Evolutionary conservation across 2,329 filamentous ascomycete genomes (phyloP).

Genomic region (Leptographium radiaticola): DNA sequence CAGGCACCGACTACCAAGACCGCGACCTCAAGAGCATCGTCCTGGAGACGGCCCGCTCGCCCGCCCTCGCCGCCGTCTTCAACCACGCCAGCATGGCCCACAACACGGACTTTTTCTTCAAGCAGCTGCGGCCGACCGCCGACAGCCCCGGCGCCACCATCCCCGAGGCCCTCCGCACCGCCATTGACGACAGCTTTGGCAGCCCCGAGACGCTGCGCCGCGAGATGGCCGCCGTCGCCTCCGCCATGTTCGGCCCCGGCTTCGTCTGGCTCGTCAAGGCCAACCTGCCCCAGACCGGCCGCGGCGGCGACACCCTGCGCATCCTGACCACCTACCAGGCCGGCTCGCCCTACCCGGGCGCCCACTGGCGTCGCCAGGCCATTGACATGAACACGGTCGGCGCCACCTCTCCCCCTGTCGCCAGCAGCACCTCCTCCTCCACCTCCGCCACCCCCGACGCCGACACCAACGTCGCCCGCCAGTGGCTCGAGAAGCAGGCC

Average conservation of each 20-base stretch:
- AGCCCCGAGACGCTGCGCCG: conserved; percentile 69
- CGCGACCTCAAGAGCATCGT: conserved; percentile 52
- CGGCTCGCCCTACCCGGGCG: conserved; percentile 74
- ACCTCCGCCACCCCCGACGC: conserved; percentile 10
- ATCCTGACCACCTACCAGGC: conserved; percentile 85
- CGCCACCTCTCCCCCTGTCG: conserved; percentile 15
- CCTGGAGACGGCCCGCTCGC: conserved; percentile 65
- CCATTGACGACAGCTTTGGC: conserved; percentile 61
- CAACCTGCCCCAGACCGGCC: conserved; percentile 9
- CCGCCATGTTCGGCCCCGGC: conserved; percentile 89
- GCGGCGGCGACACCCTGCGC: conserved; percentile 29
- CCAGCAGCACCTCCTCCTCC: conserved; percentile 10
- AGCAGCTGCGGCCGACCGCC: conserved; percentile 26
- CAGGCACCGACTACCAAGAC: conserved; percentile 49
- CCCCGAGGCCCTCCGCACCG: conserved; percentile 38
- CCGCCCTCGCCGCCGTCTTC: conserved; percentile 67
- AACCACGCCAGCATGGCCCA: conserved; percentile 94
- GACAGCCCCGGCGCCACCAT: conserved; percentile 23
- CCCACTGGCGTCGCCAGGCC: conserved; percentile 62
- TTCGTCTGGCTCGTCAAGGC: conserved; percentile 85
- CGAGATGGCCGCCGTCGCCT: conserved; percentile 69
- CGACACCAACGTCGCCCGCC: conserved; percentile 13
- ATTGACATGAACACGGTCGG: conserved; percentile 57
- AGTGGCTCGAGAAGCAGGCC: conserved; percentile 27
- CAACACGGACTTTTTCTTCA: conserved; percentile 82